Conservation (phyloP, 2,329 filamentous ascomycete genomes). For the Calonectria fujianensis region DNA sequence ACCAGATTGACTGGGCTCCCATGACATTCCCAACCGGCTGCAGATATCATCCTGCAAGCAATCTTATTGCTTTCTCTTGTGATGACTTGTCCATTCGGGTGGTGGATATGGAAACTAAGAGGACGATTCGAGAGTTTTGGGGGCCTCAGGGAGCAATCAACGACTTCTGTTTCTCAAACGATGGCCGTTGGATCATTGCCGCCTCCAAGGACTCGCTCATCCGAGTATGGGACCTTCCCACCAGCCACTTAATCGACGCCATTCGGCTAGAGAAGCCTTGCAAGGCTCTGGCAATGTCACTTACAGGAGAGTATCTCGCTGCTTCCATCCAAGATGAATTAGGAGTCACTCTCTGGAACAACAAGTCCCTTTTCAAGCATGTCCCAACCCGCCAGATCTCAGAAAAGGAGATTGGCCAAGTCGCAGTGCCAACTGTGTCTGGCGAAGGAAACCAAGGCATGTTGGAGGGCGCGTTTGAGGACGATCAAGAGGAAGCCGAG, state of each 20-base stretch:
- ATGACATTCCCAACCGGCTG: conserved; percentile 85
- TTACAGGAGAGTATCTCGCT: conserved; percentile 94
- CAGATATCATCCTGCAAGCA: conserved; percentile 87
- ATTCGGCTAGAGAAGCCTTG: conserved; percentile 87
- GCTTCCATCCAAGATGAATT: conserved; percentile 88
- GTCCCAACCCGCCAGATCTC: conserved; percentile 90
- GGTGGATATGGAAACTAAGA: conserved; percentile 92
- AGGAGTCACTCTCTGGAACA: conserved; percentile 97
- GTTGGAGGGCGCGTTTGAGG: conserved; percentile 84
- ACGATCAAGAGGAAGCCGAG: conserved; percentile 70
- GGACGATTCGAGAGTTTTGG: conserved; percentile 94
- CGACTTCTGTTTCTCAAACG: conserved; percentile 91
- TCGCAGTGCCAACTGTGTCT: conserved; percentile 83
- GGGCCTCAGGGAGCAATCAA: conserved; percentile 84
- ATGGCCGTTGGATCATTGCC: conserved; percentile 94
- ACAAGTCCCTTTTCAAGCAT: conserved; percentile 92
- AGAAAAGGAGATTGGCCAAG: conserved; percentile 81
- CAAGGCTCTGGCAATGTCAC: conserved; percentile 90
- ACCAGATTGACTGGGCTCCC: conserved; percentile 87
- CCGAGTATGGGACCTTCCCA: conserved; percentile 95
- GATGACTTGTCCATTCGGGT: conserved; percentile 92
- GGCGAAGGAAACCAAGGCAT: conserved; percentile 87
- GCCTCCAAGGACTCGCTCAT: conserved; percentile 87
- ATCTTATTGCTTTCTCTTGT: conserved; percentile 91
- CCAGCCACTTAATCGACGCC: conserved; percentile 94